Percentiles rank a stretch among this genome's conserved stretches.
Conservation (phyloP, 2,329 filamentous ascomycete genomes). For the Parastagonospora nodorum region DNA sequence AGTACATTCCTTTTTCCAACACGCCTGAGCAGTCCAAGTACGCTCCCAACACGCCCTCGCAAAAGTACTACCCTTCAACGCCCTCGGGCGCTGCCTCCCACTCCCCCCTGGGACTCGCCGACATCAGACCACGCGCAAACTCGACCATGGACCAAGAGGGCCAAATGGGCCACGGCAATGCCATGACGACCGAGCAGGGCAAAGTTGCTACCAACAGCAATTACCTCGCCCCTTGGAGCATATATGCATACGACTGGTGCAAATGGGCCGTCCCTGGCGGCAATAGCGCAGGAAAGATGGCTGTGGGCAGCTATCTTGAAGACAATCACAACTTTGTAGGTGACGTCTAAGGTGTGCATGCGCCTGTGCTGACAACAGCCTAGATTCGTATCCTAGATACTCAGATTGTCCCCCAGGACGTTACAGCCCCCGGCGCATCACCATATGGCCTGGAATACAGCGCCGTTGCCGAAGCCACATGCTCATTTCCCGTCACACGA, state of each 20-base stretch:
- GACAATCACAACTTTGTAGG: constrained; percentile 97
- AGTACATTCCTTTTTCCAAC: constrained; percentile 66
- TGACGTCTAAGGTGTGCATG: constrained; percentile 4
- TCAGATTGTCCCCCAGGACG: constrained; percentile 71
- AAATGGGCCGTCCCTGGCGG: constrained; percentile 83
- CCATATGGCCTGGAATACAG: constrained; percentile 85
- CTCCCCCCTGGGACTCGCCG: constrained; percentile 86
- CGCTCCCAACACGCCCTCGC: constrained; percentile 49
- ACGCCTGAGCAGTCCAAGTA: constrained; percentile 65
- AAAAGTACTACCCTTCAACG: constrained; percentile 63
- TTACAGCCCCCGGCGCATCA: constrained; percentile 70
- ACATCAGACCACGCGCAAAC: constrained; percentile 87
- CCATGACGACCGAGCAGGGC: constrained; percentile 68
- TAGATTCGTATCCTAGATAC: constrained; percentile 98
- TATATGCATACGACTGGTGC: constrained; percentile 99
- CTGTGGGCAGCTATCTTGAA: constrained; percentile 93
- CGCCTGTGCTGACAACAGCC: constrained; percentile 12
- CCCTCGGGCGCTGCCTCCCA: constrained; percentile 70
- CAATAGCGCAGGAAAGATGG: constrained; percentile 84
- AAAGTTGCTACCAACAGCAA: constrained; percentile 78
- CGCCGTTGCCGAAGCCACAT: constrained; percentile 93
- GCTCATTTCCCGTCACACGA: constrained; percentile 95
- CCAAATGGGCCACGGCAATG: constrained; percentile 58
- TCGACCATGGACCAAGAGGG: constrained; percentile 76
- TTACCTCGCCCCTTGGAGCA: constrained; percentile 90